Percentiles rank a stretch among this genome's conserved stretches.
These are phyloP conservation scores for Tolypocladium tropicale DNA, from an alignment of 2,329 filamentous ascomycete genomes.

Conservation along the genomic window DNA sequence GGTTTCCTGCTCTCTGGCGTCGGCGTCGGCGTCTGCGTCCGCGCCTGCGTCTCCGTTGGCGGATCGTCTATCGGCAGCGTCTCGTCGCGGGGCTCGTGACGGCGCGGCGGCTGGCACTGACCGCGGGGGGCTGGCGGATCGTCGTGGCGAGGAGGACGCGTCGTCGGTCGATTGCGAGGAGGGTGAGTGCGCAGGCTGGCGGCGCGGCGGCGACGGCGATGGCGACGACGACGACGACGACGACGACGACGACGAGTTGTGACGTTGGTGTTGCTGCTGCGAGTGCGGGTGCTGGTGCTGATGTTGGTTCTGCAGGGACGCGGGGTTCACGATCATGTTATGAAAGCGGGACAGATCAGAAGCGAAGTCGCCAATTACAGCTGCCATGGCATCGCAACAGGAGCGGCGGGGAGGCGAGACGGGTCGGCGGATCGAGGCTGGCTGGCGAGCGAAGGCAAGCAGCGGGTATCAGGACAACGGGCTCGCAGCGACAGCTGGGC, in stretches of 20 bases:
- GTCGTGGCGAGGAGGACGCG: conserved; percentile 1
- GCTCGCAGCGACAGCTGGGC: not conserved
- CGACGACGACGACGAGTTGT: conserved; percentile 13
- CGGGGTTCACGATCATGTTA: conserved; percentile 52
- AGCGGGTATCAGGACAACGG: not conserved
- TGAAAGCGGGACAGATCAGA: conserved; percentile 62
- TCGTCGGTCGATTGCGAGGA: conserved; percentile 5
- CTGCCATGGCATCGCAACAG: conserved; percentile 44
- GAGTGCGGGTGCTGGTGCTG: conserved; percentile 18
- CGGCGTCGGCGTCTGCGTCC: not conserved
- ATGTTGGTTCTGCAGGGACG: conserved; percentile 35
- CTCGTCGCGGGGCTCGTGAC: conserved; percentile 13
- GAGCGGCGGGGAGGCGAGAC: not conserved
- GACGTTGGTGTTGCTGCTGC: conserved; percentile 24
- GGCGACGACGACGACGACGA: conserved; percentile 11
- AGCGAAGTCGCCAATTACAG: conserved; percentile 61
- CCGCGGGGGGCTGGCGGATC: conserved; percentile 18
- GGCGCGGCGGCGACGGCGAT: conserved; percentile 12
- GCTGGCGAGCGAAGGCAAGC: not conserved
- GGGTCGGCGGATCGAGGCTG: not conserved
- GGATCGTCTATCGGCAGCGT: conserved; percentile 5
- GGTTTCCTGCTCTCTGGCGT: not conserved
- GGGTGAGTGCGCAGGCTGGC: conserved; percentile 10
- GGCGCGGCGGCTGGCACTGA: conserved; percentile 6
- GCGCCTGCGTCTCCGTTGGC: not conserved